phyloP scores from a whole-genome alignment of 495 filamentous ascomycete genomes.

The Lentithecium fluviatile region DNA sequence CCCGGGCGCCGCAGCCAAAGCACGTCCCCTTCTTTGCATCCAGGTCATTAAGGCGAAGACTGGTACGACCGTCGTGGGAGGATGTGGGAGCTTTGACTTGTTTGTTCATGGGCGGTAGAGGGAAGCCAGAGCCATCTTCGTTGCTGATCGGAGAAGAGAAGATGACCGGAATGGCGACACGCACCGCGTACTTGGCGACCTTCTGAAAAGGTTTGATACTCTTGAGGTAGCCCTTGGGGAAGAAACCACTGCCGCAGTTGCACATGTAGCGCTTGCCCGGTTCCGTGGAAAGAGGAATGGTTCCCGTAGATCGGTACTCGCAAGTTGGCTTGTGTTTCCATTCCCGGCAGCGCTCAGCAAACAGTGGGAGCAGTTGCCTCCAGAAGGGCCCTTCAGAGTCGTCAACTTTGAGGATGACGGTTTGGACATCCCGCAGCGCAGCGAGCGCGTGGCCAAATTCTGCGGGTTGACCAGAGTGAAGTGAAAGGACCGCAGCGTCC shows the following conservation, averaged over 20 bases:
- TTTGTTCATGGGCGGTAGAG: too few relatives aligned
- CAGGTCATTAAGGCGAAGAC: slow-evolving; percentile 4
- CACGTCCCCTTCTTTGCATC: slow-evolving; percentile 7
- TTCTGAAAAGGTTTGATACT: neutral
- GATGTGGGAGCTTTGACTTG: too few relatives aligned
- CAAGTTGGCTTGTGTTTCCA: slow-evolving; percentile 24
- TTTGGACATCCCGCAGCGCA: neutral
- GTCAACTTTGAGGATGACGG: neutral
- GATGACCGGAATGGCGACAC: slow-evolving; percentile 10
- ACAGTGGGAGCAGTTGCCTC: slow-evolving; percentile 10
- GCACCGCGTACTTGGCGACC: neutral
- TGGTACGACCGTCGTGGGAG: too few relatives aligned
- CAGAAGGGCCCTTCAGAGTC: slow-evolving; percentile 3
- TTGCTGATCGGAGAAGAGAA: slow-evolving; percentile 8
- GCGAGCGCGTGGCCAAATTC: too few relatives aligned
- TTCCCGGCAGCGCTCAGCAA: slow-evolving; percentile 19
- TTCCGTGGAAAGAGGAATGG: slow-evolving; percentile 4
- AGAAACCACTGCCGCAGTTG: slow-evolving; percentile 10
- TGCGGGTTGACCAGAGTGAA: too few relatives aligned
- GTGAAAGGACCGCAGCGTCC: too few relatives aligned
- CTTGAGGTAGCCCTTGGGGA: slow-evolving; percentile 4
- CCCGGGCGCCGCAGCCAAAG: slow-evolving; percentile 6
- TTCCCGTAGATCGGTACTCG: slow-evolving; percentile 4
- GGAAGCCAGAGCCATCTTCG: too few relatives aligned
- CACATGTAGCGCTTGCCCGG: slow-evolving; percentile 9